A percentile compares a stretch with the other conserved stretches of the same genome.
Conservation (phyloP, 2,329 filamentous ascomycete genomes). For the Rutstroemia sp. region DNA sequence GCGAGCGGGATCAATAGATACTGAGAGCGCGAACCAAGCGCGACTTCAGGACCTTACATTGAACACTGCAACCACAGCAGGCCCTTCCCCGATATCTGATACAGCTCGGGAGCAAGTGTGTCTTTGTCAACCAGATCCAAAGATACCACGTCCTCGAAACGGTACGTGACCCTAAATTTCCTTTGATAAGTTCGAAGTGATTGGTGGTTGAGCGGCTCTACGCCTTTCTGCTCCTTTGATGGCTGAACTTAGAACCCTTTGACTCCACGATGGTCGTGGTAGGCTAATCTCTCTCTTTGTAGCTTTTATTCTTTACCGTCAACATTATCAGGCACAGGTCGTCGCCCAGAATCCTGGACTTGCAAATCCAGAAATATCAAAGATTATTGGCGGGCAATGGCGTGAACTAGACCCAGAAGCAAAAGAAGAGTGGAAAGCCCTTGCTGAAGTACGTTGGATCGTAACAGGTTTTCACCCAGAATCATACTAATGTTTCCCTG, state of each 20-base stretch:
- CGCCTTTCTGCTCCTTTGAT: slow-evolving; percentile 19
- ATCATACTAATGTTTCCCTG: background rate
- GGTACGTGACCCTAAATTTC: slow-evolving; percentile 41
- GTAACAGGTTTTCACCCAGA: background rate
- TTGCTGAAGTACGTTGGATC: slow-evolving; percentile 62
- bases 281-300: slow-evolving; percentile 29
- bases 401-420: slow-evolving; percentile 63
- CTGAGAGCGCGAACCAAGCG: slow-evolving; percentile 23
- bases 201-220: slow-evolving; percentile 12
- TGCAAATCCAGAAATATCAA: slow-evolving; percentile 92
- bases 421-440: slow-evolving; percentile 79
- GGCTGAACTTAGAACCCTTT: slow-evolving; percentile 9
- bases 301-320: slow-evolving; percentile 98
- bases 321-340: slow-evolving; percentile 80
- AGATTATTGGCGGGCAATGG: slow-evolving; percentile 90
- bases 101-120: slow-evolving; percentile 43
- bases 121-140: slow-evolving; percentile 63
- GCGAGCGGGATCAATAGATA: slow-evolving; percentile 27
- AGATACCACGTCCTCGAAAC: slow-evolving; percentile 64
- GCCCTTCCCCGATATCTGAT: slow-evolving; percentile 15
- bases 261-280: slow-evolving; percentile 22
- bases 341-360: slow-evolving; percentile 79
- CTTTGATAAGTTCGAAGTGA: slow-evolving; percentile 18
- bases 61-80: slow-evolving; percentile 21
- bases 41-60: slow-evolving; percentile 25